A percentile compares a stretch with the other conserved stretches of the same genome.
These are phyloP conservation scores for Sarcodon sp. DNA, from an alignment of 768 basidiomycete genomes.

Conservation along the genomic window DNA sequence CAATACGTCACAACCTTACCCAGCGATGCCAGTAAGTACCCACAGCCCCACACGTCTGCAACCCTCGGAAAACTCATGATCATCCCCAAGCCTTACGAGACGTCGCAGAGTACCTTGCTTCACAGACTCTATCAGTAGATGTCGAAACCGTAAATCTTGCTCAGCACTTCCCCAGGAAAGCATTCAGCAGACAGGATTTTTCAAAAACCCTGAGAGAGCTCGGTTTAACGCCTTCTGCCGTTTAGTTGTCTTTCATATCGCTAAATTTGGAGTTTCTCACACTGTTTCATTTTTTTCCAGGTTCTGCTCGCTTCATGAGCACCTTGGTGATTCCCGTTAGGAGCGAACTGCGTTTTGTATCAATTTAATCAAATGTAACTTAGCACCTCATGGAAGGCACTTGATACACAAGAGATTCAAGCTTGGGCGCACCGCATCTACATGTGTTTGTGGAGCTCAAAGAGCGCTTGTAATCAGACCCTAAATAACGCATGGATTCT, in stretches of 20 bases:
- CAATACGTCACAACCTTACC: slow-evolving; percentile 72
- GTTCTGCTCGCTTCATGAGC: too few relatives aligned
- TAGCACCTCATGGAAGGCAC: too few relatives aligned
- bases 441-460: too few relatives aligned
- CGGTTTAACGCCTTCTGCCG: slow-evolving; percentile 86
- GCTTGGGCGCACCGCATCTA: too few relatives aligned
- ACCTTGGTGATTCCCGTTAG: too few relatives aligned
- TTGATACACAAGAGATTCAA: too few relatives aligned
- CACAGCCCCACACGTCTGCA: background rate
- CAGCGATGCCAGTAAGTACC: slow-evolving; percentile 61
- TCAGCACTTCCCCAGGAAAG: slow-evolving; percentile 83
- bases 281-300: too few relatives aligned
- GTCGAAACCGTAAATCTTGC: slow-evolving; percentile 72
- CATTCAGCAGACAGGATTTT: slow-evolving; percentile 61
- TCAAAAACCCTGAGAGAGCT: slow-evolving; percentile 71
- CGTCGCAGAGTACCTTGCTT: slow-evolving; percentile 81
- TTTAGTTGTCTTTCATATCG: slow-evolving; percentile 13
- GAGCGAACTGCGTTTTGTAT: too few relatives aligned
- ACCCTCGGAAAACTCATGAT: background rate
- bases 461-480: too few relatives aligned
- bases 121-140: slow-evolving; percentile 53
- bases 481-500: too few relatives aligned
- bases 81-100: slow-evolving; percentile 51
- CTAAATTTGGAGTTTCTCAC: too few relatives aligned
- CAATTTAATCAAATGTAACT: too few relatives aligned